Evolutionary conservation across 176 grass and related monocot genomes (phyloP), one percentile per base, ranked within the genome.

Genomic region (Oryza glaberrima): DNA sequence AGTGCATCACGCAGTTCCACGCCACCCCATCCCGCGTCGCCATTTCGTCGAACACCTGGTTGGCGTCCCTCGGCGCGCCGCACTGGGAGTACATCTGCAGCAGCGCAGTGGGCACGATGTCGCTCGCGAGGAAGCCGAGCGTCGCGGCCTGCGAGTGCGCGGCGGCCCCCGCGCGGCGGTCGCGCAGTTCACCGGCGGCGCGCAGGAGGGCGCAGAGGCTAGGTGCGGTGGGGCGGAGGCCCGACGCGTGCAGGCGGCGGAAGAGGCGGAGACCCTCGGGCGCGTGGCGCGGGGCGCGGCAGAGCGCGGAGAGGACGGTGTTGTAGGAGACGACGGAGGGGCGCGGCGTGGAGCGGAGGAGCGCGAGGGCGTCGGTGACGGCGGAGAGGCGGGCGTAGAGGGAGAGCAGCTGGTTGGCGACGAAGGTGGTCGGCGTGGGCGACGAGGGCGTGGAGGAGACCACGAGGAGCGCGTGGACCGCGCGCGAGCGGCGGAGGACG

Each of bases 271-370:
- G 85, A 1, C 91, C 91, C 14, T 78, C n/a, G 0, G 56, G 64
- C 30, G 91, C 85, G 81, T 86, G 65, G 77, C 70, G 23, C 19
- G 46, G 72, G 20, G 72, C 14, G 78, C 87, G 84, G 22, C 85
- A 91, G 79, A 87, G 83, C 0, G 81, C 91, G 2, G 96, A 86
- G 78, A 98, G 94, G 78, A 98, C 85, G 73, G 87, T 87, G 80
- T 95, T 98, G 90, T 89, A 98, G 6, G 96, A 93, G 56, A 98
- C 73, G 6, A 90, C 78, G 82, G 82, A 87, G 70, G 90, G 86
- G 7, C 20, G 11, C 10, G 86, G 85, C 64, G 89, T 90, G 88
- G 82, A 79, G 68, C 88, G 90, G 85, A 98, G 94, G 76, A 98
- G 75, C 34, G 87, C 92, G 61, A 84, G 69, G 13, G 92, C 95